These are phyloP conservation scores for Piper longum DNA, from an alignment of 164 flowering plant species.

Conservation along the genomic window DNA sequence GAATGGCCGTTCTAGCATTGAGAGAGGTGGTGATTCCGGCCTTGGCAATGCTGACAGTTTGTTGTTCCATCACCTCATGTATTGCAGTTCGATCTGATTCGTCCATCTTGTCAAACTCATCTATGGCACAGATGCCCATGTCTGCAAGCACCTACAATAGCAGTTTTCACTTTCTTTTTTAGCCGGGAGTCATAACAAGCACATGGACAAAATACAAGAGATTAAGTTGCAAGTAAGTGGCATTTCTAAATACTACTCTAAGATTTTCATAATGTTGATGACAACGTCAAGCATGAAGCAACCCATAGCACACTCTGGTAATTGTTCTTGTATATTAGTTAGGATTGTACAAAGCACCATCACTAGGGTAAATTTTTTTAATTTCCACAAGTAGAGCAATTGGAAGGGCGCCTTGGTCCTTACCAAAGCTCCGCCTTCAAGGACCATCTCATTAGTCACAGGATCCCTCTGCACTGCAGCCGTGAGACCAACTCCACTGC, in stretches of 20 bases:
- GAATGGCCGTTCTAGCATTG: conserved; percentile 95
- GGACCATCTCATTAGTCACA: conserved; percentile 94
- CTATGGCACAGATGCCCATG: conserved; percentile 99
- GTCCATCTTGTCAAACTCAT: conserved; percentile 99
- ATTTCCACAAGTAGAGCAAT: background rate
- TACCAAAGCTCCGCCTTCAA: conserved; percentile 99
- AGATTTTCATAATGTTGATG: too few species aligned
- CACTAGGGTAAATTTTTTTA: background rate
- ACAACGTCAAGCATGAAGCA: too few species aligned
- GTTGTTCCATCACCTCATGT: conserved; percentile 99
- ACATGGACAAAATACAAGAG: too few species aligned
- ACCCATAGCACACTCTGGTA: too few species aligned
- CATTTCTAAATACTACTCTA: too few species aligned
- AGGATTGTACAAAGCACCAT: background rate
- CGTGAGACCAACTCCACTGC: conserved; percentile 99
- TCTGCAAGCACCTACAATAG: conserved; percentile 82
- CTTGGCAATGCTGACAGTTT: conserved; percentile 98
- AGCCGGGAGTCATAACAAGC: too few species aligned
- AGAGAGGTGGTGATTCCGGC: conserved; percentile 98
- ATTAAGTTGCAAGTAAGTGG: too few species aligned
- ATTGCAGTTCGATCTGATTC: conserved; percentile 96
- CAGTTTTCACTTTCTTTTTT: too few species aligned
- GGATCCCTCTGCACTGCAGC: conserved; percentile 98
- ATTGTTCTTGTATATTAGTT: background rate
- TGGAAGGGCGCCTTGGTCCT: conserved; percentile 12